Base-by-base conservation (phyloP, 768 basidiomycete species). In the Rhodotorula taiwanensis region DNA sequence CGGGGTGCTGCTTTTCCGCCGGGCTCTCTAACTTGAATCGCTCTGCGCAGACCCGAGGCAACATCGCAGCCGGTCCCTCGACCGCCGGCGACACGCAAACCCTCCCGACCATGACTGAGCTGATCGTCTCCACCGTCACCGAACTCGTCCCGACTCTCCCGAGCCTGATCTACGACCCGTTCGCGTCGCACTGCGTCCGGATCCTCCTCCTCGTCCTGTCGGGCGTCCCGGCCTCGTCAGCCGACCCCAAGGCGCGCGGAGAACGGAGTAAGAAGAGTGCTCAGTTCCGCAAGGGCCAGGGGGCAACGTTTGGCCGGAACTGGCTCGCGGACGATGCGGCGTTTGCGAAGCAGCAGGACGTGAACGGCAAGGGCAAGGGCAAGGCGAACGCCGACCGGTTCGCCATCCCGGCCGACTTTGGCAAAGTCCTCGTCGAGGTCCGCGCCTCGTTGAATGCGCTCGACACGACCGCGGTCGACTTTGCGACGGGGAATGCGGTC, bases 181-280 rank as follows among this genome's bases (percentile, higher is more conserved):
- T 91, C 71, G 91, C 87, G 41, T 93, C 94, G 1, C 94, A 97
- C 70, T 88, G 92, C 47, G 68, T 94, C 50, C 86, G 93, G 42
- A 83, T 86, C 28, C 76, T 97, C 4, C 81, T 97, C 20, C 73
- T 86, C 8, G 79, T 95, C 47, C 79, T 95, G n/a, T 84, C 83
- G 20, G 87, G 89, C 25, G 58, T 62, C 45, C 53, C 67, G 51
- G 18, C 47, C 51, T 16, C 55, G 42, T 45, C 55, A 31, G 10
- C 49, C 50, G 20, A 33, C 58, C 42, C 41, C 41, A 16, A 16
- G 71, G 54, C 27, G 61, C 53, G 54, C 66, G 36, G 36, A 39
- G 36, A 39, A 39, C 36, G 36, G 9, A 89, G 36, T 16, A 94
- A 88, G 75, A 89, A 86, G 76, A 89, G 86, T 64, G 81, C 82